A percentile compares a stretch with the other conserved stretches of the same genome.
phyloP scores from a whole-genome alignment of 2,329 filamentous ascomycete species.

The Fonsecaea pugnacius region DNA sequence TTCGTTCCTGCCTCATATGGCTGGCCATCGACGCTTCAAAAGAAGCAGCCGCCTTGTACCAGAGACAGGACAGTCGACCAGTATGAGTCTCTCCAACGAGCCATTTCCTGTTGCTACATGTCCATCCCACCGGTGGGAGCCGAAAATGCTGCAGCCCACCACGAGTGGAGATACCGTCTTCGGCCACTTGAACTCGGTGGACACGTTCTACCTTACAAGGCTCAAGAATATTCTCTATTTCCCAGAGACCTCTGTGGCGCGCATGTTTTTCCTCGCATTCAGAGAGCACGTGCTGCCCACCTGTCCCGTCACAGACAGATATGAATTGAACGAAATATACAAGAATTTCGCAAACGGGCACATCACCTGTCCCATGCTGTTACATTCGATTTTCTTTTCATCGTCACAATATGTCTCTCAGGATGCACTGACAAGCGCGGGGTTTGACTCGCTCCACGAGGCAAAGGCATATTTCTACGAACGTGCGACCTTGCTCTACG shows the following conservation, averaged over 20 bases:
- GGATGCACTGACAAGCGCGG: background rate
- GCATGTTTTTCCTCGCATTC: background rate
- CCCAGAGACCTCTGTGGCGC: background rate
- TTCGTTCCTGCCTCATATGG: slow-evolving; percentile 7
- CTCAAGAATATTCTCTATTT: background rate
- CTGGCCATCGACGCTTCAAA: slow-evolving; percentile 1
- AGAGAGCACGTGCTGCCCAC: slow-evolving; percentile 1
- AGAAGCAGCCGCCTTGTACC: background rate
- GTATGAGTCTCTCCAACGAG: background rate
- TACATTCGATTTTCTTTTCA: background rate
- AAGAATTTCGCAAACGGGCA: background rate
- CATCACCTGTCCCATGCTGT: background rate
- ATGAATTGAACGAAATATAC: background rate
- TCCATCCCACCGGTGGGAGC: background rate
- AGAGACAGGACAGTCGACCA: background rate
- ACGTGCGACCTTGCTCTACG: slow-evolving; percentile 2
- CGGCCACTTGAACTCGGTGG: background rate
- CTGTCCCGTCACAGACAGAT: background rate
- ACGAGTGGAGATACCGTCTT: background rate
- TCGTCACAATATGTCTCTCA: background rate
- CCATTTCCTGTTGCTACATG: background rate
- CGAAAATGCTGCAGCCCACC: background rate
- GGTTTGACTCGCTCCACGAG: background rate
- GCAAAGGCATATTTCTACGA: slow-evolving; percentile 4
- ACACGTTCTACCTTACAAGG: background rate